Conservation (phyloP, 2,329 filamentous ascomycete species). For the Metarhizium album region DNA sequence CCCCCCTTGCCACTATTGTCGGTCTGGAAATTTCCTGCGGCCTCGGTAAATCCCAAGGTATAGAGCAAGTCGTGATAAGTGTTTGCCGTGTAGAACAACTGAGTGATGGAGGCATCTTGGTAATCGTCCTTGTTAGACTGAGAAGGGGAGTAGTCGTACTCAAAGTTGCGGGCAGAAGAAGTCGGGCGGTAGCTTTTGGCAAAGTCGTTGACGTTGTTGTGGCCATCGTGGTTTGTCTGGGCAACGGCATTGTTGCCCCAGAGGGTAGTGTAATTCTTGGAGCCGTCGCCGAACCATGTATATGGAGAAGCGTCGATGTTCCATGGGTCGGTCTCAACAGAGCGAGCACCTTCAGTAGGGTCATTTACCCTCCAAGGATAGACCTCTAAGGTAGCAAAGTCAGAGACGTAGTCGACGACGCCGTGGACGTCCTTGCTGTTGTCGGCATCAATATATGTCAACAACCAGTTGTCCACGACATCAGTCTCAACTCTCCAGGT, state of each 20-base stretch:
- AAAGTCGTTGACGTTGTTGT: constrained; percentile 27
- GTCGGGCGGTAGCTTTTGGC: constrained; percentile 34
- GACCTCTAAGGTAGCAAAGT: constrained; percentile 41
- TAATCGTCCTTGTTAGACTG: constrained; percentile 29
- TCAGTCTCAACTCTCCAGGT: constrained; percentile 51
- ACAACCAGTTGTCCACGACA: constrained; percentile 44
- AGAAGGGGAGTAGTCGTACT: constrained; percentile 30
- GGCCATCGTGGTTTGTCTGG: constrained; percentile 32
- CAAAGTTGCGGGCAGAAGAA: constrained; percentile 31
- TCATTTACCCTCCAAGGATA: constrained; percentile 47
- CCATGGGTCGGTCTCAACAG: constrained; percentile 37
- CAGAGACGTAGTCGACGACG: constrained; percentile 46
- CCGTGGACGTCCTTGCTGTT: constrained; percentile 36
- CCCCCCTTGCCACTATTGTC: constrained; percentile 47
- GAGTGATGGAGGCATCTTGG: constrained; percentile 42
- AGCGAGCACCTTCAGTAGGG: constrained; percentile 36
- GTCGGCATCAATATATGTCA: constrained; percentile 44
- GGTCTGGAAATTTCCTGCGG: constrained; percentile 47
- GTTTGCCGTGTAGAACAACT: constrained; percentile 52
- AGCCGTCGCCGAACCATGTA: constrained; percentile 41
- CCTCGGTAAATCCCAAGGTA: constrained; percentile 45
- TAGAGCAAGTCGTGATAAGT: constrained; percentile 49
- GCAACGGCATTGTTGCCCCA: constrained; percentile 49
- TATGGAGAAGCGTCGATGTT: constrained; percentile 35
- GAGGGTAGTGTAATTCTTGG: constrained; percentile 37